Base-by-base conservation (phyloP, 345 rosid genomes). In the Excoecaria cochinchinensis region DNA sequence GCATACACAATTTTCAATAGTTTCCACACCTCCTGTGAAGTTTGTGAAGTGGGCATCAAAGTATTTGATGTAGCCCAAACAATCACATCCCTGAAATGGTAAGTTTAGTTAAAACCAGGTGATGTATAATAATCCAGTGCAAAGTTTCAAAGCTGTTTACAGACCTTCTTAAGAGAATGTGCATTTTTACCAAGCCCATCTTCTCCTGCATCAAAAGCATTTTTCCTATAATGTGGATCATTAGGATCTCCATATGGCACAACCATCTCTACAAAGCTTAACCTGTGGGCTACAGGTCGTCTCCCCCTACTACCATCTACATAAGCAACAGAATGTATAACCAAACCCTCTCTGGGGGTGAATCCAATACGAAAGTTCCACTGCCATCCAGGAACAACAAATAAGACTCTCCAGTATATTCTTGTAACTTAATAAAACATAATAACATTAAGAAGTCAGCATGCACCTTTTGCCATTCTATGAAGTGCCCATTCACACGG, bases 121-220 rank as follows among this genome's bases (percentile, higher is more conserved):
- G 31, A 31, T 2, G 31, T 31, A 31, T 31, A 31, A 31, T 31
- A 31, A 31, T 31, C 31, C 1, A 31, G 31, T 31, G 31, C 31
- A 31, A 31, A 31, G 31, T 31, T 2, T 31, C 31, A 31, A 31
- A 31, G 31, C 31, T 31, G 31, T 31, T 31, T 2, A 31, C 31
- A 31, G 31, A 91, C 98, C 90, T 86, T 91, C 84, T 91, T 93
- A 73, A 93, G 95, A 40, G 98, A 91, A 77, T 93, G 98, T 12
- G 98, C 97, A 53, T 93, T 93, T 85, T 93, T 93, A 14, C 97
- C 97, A 59, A 93, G 90, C 68, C 98, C 98, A 73, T 93, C 98
- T 85, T 93, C 98, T 71, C 97, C 98, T 0, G 98, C 98, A 83
- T 93, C 97, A 75, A 93, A 93, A n/a, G 98, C 98, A 82, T 91